These are phyloP conservation scores for Neurospora cerealis DNA, from an alignment of 495 filamentous ascomycete genomes.

Conservation along the genomic window DNA sequence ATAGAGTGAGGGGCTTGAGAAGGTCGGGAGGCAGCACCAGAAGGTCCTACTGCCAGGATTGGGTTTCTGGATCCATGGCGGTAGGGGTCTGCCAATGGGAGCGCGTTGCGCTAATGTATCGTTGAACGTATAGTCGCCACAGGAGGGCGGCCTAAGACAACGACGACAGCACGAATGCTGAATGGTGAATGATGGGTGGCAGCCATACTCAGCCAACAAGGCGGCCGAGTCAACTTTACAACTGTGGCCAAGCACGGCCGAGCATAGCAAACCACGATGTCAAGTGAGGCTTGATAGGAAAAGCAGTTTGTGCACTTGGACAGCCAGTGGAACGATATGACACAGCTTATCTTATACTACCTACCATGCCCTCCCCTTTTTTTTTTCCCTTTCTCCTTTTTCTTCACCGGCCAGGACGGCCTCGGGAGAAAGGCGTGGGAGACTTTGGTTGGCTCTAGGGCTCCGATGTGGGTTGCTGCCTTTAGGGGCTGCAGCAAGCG, in stretches of 20 bases:
- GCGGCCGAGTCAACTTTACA: neutral
- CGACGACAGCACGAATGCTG: neutral
- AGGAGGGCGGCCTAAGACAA: neutral
- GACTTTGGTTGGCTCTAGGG: constrained; percentile 14
- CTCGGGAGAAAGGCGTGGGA: constrained; percentile 7
- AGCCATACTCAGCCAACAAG: neutral
- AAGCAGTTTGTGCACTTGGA: neutral
- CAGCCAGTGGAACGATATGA: neutral
- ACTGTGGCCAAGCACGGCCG: neutral
- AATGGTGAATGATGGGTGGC: neutral
- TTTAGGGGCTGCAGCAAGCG: constrained; percentile 5
- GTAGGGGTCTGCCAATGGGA: neutral
- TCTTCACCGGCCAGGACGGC: neutral
- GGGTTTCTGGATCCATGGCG: neutral
- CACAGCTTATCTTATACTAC: neutral
- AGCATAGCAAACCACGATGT: neutral
- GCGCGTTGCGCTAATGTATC: neutral
- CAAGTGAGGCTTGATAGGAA: constrained; percentile 1
- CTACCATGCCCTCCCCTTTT: neutral
- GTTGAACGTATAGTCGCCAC: neutral
- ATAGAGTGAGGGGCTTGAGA: neutral
- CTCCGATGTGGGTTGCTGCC: constrained; percentile 1
- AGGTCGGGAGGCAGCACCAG: neutral
- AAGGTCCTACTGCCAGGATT: neutral
- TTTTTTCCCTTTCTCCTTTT: neutral